A percentile compares a stretch with the other conserved stretches of the same genome.
Evolutionary conservation across 2,329 filamentous ascomycete genomes (phyloP).

Genomic region (Cladosporium cucumerinum): DNA sequence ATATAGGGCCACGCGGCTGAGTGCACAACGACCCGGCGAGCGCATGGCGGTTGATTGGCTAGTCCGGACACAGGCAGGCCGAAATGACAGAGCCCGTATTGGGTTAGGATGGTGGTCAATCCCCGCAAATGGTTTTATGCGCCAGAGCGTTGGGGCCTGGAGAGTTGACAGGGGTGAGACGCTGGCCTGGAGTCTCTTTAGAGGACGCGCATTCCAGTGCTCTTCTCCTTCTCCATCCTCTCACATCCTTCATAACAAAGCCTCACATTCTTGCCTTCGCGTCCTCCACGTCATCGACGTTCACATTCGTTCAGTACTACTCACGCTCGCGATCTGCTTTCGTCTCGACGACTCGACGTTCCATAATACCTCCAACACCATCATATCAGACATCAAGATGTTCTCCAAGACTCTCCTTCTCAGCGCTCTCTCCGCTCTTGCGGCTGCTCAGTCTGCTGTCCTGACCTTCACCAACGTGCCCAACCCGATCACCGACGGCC

Average conservation of each 20-base stretch:
- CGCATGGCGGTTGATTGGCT: slow-evolving; percentile 1
- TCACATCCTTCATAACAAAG: slow-evolving; percentile 12
- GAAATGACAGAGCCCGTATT: not conserved
- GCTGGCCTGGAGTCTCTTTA: not conserved
- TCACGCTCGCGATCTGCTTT: not conserved
- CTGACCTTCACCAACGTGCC: slow-evolving; percentile 54
- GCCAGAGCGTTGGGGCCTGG: slow-evolving; percentile 11
- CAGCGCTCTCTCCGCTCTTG: slow-evolving; percentile 44
- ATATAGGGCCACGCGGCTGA: slow-evolving; percentile 13
- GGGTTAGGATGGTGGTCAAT: not conserved
- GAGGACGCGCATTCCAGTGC: slow-evolving; percentile 9
- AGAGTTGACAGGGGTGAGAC: not conserved
- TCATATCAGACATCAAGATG: slow-evolving; percentile 41
- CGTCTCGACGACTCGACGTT: not conserved
- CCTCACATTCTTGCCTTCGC: slow-evolving; percentile 4
- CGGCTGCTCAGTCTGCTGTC: slow-evolving; percentile 45
- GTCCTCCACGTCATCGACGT: slow-evolving; percentile 12
- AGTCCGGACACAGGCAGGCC: not conserved
- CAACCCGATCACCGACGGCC: slow-evolving; percentile 46
- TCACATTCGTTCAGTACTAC: slow-evolving; percentile 12
- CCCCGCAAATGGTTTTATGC: not conserved
- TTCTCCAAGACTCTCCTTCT: slow-evolving; percentile 50
- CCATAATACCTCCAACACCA: not conserved
- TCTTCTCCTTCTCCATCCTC: not conserved
- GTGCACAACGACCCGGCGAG: not conserved